These are phyloP conservation scores for Cercospora brassicicola DNA, from an alignment of 2,329 filamentous ascomycete genomes.

Conservation along the genomic window DNA sequence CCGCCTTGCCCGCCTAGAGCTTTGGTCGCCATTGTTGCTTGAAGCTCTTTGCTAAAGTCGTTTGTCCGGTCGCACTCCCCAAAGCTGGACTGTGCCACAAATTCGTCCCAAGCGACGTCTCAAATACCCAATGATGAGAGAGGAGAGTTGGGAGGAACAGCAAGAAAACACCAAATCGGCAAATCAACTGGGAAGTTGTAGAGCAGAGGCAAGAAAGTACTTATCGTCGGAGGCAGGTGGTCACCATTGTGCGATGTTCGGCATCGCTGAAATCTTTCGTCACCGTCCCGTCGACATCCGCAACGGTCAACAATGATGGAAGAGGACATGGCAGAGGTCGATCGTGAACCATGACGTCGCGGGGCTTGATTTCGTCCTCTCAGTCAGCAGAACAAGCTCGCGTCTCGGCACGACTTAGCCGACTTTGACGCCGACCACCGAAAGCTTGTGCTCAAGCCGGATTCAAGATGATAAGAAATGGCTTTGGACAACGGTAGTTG, in stretches of 20 bases:
- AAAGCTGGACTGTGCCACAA: background rate
- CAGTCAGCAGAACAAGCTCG: background rate
- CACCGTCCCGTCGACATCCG: conserved; percentile 8
- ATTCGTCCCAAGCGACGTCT: background rate
- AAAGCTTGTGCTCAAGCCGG: background rate
- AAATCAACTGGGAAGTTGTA: background rate
- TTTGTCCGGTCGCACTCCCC: background rate
- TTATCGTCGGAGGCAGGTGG: conserved; percentile 3
- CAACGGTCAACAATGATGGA: conserved; percentile 1
- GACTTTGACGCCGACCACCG: conserved; percentile 3
- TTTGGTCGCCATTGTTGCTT: conserved; percentile 11
- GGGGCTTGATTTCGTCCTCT: background rate
- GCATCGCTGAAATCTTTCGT: conserved; percentile 2
- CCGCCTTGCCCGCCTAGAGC: conserved; percentile 12
- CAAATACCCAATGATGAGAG: background rate
- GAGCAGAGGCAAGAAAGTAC: background rate
- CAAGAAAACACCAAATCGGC: background rate
- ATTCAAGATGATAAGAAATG: background rate
- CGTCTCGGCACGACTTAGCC: background rate
- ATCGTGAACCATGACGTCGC: conserved; percentile 4
- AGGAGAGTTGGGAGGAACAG: background rate
- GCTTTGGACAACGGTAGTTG: background rate
- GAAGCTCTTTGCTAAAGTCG: background rate
- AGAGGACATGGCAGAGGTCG: background rate
- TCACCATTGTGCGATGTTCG: background rate